Evolutionary conservation across 1,284 basidiomycete genomes (phyloP), one percentile per base, ranked within the genome.

Genomic region (Cerrena zonata): DNA sequence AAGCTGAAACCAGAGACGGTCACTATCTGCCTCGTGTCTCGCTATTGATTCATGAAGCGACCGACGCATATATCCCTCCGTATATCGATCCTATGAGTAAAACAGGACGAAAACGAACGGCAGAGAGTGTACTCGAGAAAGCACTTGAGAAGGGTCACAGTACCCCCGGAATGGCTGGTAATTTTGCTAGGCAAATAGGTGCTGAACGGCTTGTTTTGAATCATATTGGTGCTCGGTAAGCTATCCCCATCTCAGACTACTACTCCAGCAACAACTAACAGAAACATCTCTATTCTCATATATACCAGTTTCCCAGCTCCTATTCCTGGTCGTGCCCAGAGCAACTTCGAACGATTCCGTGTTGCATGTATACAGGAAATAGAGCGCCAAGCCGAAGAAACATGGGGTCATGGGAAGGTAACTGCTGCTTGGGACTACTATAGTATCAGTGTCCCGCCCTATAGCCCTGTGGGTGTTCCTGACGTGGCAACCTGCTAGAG

Each of bases 41-140:
- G 34, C 57, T 91, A 10, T 76, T 84, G 47, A 75, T 86, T 4
- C 92, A 95, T 66, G 92, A 95, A 70, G 84, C 88, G 19, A 94
- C 91, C 2, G 92, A 94, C 65, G 83, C 86, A 1, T 80, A 78
- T 56, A 83, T 94, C 30, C 85, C 89, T 2, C 62, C 57, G 3
- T 55, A 69, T 38, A 70, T 82, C 48, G 80, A 82, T 59, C 67
- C 72, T 11, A 54, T 58, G n/a, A 65, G 70, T 26, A 73, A 57
- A 30, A 65, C 73, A 1, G 65, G 65, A 2, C 53, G 51, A 46
- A 76, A 69, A 50, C 70, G 75, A 27, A 70, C 73, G n/a, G 61
- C 64, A 4, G 70, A 71, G 30, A 70, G 68, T n/a, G 81, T 91
- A 1, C 59, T 65, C 43, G 67, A 70, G 55, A 86, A 83, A 58